Conservation (phyloP, 2,329 filamentous ascomycete genomes). For the Exophiala sp. region DNA sequence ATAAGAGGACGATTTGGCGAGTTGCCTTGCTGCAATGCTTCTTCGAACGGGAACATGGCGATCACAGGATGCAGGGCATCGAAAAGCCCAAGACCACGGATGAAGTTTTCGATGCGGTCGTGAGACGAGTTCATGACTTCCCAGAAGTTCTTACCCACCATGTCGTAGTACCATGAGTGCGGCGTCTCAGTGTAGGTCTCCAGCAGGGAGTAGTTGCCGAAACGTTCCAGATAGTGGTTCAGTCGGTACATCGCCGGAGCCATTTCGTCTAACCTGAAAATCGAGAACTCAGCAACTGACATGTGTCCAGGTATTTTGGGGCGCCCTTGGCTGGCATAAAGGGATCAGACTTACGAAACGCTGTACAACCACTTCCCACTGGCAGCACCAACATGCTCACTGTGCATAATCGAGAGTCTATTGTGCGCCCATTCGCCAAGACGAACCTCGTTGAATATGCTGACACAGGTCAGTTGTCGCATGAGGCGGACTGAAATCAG, state of each 20-base stretch:
- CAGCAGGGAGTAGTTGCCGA: constrained; percentile 18
- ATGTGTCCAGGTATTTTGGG: neutral
- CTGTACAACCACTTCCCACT: constrained; percentile 10
- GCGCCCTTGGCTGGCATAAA: neutral
- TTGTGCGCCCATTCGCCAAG: constrained; percentile 33
- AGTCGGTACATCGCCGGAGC: constrained; percentile 25
- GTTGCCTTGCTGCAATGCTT: constrained; percentile 6
- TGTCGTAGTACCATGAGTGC: constrained; percentile 26
- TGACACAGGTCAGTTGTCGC: constrained; percentile 32
- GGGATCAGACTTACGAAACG: constrained; percentile 5
- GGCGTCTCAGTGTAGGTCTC: constrained; percentile 22
- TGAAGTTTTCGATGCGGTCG: constrained; percentile 27
- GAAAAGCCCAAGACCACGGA: constrained; percentile 23
- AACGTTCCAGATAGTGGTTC: constrained; percentile 25
- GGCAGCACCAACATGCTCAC: constrained; percentile 5
- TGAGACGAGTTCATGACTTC: constrained; percentile 28
- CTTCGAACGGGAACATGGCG: constrained; percentile 27
- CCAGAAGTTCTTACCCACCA: constrained; percentile 28
- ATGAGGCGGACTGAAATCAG: constrained; percentile 22
- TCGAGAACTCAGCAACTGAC: neutral
- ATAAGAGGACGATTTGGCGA: constrained; percentile 16
- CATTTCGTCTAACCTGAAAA: constrained; percentile 26
- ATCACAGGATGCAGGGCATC: constrained; percentile 22
- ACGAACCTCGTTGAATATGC: constrained; percentile 28
- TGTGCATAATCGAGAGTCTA: constrained; percentile 26